Percentiles rank a stretch among this genome's conserved stretches.
Conservation (phyloP, 345 rosid genomes). For the Citrus cavaleriei region DNA sequence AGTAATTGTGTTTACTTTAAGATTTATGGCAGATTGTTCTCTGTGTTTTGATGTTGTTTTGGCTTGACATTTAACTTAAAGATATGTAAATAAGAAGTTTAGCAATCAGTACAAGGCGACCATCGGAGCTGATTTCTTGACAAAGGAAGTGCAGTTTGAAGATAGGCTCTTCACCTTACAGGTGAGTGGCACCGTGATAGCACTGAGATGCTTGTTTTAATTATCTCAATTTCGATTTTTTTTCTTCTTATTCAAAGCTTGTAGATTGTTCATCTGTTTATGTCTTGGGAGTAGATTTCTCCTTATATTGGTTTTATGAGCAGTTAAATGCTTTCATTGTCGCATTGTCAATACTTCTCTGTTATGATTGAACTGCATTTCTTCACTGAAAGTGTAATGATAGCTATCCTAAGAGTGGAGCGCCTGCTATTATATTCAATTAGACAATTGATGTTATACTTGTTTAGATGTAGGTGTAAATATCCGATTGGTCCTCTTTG, state of each 20-base stretch:
- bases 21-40: neutral
- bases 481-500: neutral
- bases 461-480: neutral
- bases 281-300: neutral
- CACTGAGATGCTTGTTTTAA: neutral
- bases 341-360: neutral
- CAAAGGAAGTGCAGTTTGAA: constrained; percentile 89
- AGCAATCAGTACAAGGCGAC: constrained; percentile 96
- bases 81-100: constrained; percentile 92
- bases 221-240: neutral
- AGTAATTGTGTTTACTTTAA: neutral
- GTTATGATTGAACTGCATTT: neutral
- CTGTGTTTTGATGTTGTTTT: constrained; percentile 8
- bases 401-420: neutral
- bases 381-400: neutral
- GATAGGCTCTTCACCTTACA: constrained; percentile 94
- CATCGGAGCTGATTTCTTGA: constrained; percentile 93
- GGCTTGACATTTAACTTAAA: constrained; percentile 32
- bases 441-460: neutral
- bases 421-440: neutral
- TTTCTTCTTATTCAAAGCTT: neutral
- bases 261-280: neutral
- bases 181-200: constrained; percentile 35
- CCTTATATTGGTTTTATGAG: neutral
- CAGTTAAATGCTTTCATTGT: neutral